These are phyloP conservation scores for Gonapodya sp. DNA, from an alignment of 192 early-diverging fungal species.

Conservation along the genomic window DNA sequence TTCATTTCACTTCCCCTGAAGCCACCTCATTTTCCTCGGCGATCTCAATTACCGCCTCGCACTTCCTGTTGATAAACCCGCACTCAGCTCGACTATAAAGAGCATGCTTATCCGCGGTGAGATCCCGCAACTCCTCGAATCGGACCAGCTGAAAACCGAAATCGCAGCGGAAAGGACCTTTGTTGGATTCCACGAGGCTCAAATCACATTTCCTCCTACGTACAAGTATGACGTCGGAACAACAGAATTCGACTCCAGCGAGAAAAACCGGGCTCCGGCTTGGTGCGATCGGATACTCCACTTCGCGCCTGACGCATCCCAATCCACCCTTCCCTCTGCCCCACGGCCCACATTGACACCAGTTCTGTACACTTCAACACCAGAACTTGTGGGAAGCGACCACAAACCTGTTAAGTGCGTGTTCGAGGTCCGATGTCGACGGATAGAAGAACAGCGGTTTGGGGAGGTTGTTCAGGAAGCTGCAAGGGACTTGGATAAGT, in stretches of 20 bases:
- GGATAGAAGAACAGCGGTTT: background rate
- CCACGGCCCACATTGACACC: conserved; percentile 26
- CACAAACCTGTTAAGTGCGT: conserved; percentile 83
- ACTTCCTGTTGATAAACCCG: conserved; percentile 51
- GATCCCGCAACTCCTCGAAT: conserved; percentile 51
- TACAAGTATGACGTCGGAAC: conserved; percentile 91
- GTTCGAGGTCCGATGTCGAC: conserved; percentile 29
- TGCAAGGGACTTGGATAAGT: conserved; percentile 55
- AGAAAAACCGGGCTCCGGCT: conserved; percentile 73
- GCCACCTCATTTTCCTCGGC: conserved; percentile 82
- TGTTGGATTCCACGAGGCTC: conserved; percentile 72
- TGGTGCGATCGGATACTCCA: conserved; percentile 94
- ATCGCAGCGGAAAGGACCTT: conserved; percentile 60
- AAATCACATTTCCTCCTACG: conserved; percentile 71
- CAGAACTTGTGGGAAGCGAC: conserved; percentile 65
- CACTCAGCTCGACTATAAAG: conserved; percentile 12
- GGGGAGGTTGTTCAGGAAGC: background rate
- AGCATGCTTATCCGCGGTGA: conserved; percentile 40
- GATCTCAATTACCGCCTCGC: conserved; percentile 91
- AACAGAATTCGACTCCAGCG: conserved; percentile 65
- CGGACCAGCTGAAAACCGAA: conserved; percentile 68
- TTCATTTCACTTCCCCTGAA: conserved; percentile 3
- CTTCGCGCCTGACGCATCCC: conserved; percentile 43
- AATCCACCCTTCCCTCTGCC: background rate
- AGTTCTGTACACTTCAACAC: conserved; percentile 44